phyloP scores from a whole-genome alignment of 2,329 filamentous ascomycete species.

The Apiospora phragmitis region DNA sequence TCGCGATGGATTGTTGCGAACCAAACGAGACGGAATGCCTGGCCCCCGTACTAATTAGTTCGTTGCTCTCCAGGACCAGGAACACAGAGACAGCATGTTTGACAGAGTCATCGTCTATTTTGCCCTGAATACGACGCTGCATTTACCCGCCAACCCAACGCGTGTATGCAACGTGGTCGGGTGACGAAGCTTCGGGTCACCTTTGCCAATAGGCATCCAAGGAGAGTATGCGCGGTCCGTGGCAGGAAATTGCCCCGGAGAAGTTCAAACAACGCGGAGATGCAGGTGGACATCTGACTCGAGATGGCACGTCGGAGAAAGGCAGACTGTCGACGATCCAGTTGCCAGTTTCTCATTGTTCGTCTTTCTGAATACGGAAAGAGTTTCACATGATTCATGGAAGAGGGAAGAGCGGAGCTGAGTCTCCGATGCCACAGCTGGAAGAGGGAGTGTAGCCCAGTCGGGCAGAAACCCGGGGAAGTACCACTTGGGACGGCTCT shows the following conservation, averaged over 20 bases:
- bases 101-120: background rate
- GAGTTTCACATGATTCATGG: slow-evolving; percentile 7
- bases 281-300: background rate
- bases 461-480: background rate
- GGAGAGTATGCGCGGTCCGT: background rate
- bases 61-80: background rate
- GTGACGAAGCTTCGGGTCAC: background rate
- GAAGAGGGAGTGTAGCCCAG: background rate
- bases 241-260: background rate
- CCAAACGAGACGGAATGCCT: background rate
- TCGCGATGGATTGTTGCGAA: background rate
- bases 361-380: background rate
- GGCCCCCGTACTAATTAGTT: background rate
- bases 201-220: background rate
- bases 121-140: background rate
- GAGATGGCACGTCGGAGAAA: background rate
- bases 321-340: background rate
- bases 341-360: background rate
- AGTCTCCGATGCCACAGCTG: slow-evolving; percentile 1
- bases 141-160: background rate
- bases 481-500: background rate
- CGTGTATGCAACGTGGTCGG: background rate
- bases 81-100: background rate
- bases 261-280: background rate
- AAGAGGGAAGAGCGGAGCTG: background rate